These are phyloP conservation scores for Narthecium ossifragum DNA, from an alignment of 106 monocot genomes.

Conservation along the genomic window DNA sequence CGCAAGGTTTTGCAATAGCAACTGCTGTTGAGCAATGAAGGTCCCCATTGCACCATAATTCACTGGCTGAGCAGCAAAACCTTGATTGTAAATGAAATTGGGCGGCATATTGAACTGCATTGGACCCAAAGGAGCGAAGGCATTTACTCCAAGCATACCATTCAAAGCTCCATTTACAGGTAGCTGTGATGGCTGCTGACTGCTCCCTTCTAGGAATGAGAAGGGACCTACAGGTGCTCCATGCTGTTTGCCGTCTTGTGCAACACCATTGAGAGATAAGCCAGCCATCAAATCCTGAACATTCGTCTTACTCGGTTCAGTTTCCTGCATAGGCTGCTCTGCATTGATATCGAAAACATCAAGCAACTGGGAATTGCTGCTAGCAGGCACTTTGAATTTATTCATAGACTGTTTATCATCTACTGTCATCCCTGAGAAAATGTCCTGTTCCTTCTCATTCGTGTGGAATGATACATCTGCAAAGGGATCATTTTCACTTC, in stretches of 20 bases:
- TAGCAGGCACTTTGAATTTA: conserved; percentile 3
- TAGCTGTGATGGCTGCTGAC: conserved; percentile 24
- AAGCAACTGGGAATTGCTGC: conserved; percentile 30
- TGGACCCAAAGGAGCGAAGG: conserved; percentile 26
- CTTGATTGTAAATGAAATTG: conserved; percentile 56
- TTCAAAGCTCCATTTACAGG: conserved; percentile 20
- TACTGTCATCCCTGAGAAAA: conserved; percentile 80
- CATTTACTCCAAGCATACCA: conserved; percentile 31
- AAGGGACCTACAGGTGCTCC: conserved; percentile 19
- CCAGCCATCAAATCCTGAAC: conserved; percentile 66
- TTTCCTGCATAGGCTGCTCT: conserved; percentile 11
- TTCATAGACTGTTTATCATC: conserved; percentile 33
- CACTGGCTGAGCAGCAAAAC: conserved; percentile 41
- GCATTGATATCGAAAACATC: conserved; percentile 52
- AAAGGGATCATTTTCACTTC: conserved; percentile 69
- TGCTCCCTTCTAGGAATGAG: conserved; percentile 15
- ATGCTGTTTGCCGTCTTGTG: conserved; percentile 21
- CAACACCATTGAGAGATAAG: conserved; percentile 29
- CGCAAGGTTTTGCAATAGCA: conserved; percentile 71
- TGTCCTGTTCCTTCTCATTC: conserved; percentile 46
- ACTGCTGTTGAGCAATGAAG: conserved; percentile 70
- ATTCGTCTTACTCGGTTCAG: conserved; percentile 13
- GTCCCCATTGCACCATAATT: conserved; percentile 67
- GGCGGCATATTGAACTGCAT: conserved; percentile 50
- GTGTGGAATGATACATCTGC: conserved; percentile 90